phyloP scores from a whole-genome alignment of 257 asterid genomes.

The Asclepias syriaca region DNA sequence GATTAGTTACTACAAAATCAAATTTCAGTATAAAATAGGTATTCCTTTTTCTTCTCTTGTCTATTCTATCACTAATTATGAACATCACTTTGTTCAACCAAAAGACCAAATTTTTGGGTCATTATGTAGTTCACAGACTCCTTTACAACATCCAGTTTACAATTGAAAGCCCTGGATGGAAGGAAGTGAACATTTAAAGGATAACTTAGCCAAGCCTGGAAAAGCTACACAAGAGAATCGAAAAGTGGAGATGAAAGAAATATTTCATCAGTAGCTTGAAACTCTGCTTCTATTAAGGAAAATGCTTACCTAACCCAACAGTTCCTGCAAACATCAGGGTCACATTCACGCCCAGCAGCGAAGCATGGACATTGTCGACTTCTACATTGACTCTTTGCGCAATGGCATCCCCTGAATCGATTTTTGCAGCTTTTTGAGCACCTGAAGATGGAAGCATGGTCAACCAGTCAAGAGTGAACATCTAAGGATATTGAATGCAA shows the following conservation, averaged over 20 bases:
- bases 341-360: conserved; percentile 99
- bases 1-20: neutral
- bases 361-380: conserved; percentile 99
- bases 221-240: neutral
- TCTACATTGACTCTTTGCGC: conserved; percentile 98
- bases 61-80: neutral
- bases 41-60: neutral
- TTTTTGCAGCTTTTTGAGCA: conserved; percentile 94
- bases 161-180: neutral
- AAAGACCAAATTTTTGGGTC: neutral
- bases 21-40: neutral
- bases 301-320: conserved; percentile 88
- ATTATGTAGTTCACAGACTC: neutral
- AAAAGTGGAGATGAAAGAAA: neutral
- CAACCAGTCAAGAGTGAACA: neutral
- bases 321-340: conserved; percentile 98
- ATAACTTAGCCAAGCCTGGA: neutral
- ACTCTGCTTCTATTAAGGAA: neutral
- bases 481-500: conserved; percentile 2
- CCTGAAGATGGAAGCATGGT: conserved; percentile 37
- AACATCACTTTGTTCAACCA: neutral
- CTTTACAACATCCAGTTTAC: neutral
- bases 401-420: conserved; percentile 96
- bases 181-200: conserved; percentile 4
- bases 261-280: neutral